Evolutionary conservation across 2,329 filamentous ascomycete genomes (phyloP).

Genomic region (Aspergillaceae sp.): DNA sequence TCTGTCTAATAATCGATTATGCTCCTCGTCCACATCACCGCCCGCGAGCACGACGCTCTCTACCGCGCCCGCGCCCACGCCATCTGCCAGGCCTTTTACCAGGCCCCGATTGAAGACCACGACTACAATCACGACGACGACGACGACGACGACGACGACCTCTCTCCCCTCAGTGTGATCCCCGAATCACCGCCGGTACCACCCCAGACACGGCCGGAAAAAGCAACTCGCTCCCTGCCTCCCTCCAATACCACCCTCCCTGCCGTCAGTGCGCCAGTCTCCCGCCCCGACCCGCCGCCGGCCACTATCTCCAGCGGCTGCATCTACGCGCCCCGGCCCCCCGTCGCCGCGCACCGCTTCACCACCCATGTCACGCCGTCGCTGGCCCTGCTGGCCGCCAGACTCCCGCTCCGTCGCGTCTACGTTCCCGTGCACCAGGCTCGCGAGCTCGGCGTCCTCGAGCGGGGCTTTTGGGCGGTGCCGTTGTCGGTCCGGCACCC

Average conservation of each 20-base stretch:
- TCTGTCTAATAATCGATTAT: too few relatives aligned
- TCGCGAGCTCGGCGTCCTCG: constrained; percentile 48
- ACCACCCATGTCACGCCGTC: constrained; percentile 49
- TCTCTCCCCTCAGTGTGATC: constrained; percentile 20
- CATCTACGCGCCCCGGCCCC: constrained; percentile 49
- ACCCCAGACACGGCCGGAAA: too few relatives aligned
- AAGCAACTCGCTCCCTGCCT: too few relatives aligned
- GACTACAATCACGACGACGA: not conserved
- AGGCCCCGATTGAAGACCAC: not conserved
- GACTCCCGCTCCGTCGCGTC: constrained; percentile 44
- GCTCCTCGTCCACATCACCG: constrained; percentile 37
- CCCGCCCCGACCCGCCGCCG: too few relatives aligned
- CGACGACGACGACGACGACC: not conserved
- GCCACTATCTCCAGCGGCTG: too few relatives aligned
- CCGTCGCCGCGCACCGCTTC: constrained; percentile 39
- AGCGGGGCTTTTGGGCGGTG: constrained; percentile 67
- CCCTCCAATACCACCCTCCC: too few relatives aligned
- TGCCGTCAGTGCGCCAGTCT: too few relatives aligned
- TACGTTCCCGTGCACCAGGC: constrained; percentile 46
- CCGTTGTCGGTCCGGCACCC: constrained; percentile 39
- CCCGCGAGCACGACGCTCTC: constrained; percentile 31
- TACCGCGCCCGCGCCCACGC: constrained; percentile 32
- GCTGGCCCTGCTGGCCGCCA: constrained; percentile 45
- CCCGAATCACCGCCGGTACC: constrained; percentile 20
- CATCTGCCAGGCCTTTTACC: constrained; percentile 13